phyloP scores from a whole-genome alignment of 2,329 filamentous ascomycete genomes.

The Purpureocillium lavendulum region DNA sequence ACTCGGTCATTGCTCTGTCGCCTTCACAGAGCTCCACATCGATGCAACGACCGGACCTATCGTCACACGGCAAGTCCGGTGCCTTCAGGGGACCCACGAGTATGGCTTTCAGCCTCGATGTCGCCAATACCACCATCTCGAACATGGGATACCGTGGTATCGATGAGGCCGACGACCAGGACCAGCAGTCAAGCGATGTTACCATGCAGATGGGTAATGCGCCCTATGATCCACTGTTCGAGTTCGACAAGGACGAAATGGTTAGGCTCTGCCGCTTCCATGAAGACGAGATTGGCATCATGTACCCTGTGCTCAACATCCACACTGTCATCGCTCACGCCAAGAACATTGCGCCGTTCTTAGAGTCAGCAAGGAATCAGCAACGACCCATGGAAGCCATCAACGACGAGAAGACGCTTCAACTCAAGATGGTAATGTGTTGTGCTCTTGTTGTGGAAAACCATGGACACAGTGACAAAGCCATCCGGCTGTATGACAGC shows the following conservation, averaged over 20 bases:
- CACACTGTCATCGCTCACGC: conserved; percentile 63
- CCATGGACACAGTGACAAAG: conserved; percentile 68
- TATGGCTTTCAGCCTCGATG: conserved; percentile 74
- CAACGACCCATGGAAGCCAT: conserved; percentile 27
- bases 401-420: conserved; percentile 48
- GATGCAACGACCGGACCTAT: conserved; percentile 31
- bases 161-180: conserved; percentile 54
- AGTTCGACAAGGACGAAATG: conserved; percentile 70
- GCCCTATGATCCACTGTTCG: conserved; percentile 66
- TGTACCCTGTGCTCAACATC: conserved; percentile 82
- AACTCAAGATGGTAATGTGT: conserved; percentile 79
- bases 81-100: conserved; percentile 81
- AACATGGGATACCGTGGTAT: conserved; percentile 76
- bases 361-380: conserved; percentile 43
- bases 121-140: conserved; percentile 78
- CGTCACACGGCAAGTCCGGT: conserved; percentile 43
- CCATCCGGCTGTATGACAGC: conserved; percentile 64
- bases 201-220: conserved; percentile 24
- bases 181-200: conserved; percentile 16
- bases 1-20: conserved; percentile 27
- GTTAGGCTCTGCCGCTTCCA: conserved; percentile 70
- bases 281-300: conserved; percentile 83
- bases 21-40: conserved; percentile 32
- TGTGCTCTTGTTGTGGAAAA: conserved; percentile 70
- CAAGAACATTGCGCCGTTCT: conserved; percentile 60